A percentile compares a stretch with the other conserved stretches of the same genome.
Evolutionary conservation across 192 early-diverging fungal genomes (phyloP).

Genomic region (Cladochytrium replicatum): DNA sequence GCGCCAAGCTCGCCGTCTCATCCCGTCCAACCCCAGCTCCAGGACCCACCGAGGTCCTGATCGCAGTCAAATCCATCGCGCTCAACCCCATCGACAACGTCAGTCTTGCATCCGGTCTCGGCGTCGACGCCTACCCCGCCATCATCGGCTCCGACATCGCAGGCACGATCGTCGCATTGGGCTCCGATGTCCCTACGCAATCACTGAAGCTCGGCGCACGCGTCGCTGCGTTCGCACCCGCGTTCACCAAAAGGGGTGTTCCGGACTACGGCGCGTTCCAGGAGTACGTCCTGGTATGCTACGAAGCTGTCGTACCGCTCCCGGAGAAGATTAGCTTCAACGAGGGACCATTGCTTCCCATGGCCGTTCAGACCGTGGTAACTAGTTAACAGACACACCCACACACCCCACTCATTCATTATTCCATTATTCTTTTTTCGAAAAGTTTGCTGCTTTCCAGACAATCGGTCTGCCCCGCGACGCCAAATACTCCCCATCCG

Average conservation of each 20-base stretch:
- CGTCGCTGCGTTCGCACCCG: too few species aligned
- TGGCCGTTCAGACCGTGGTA: neutral
- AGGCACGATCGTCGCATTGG: too few species aligned
- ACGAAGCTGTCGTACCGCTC: neutral
- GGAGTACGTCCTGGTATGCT: slow-evolving; percentile 1
- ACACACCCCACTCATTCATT: too few species aligned
- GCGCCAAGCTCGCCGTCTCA: neutral
- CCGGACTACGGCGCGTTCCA: slow-evolving; percentile 10
- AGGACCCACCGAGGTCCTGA: slow-evolving; percentile 6
- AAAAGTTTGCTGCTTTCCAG: too few species aligned
- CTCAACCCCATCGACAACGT: slow-evolving; percentile 8
- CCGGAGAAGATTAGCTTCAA: slow-evolving; percentile 3
- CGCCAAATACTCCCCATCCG: neutral
- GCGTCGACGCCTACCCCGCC: too few species aligned
- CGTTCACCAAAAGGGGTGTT: slow-evolving; percentile 3
- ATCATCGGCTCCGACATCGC: too few species aligned
- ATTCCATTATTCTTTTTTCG: too few species aligned
- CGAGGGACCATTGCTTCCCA: slow-evolving; percentile 5
- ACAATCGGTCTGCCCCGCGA: neutral
- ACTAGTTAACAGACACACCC: too few species aligned
- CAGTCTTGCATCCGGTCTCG: slow-evolving; percentile 1
- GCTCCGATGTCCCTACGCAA: too few species aligned
- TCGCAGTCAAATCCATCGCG: slow-evolving; percentile 9
- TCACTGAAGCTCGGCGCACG: too few species aligned
- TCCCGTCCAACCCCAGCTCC: slow-evolving; percentile 8